Conservation (phyloP, 148 eudicot species). For the Vaccinium darrowii region DNA sequence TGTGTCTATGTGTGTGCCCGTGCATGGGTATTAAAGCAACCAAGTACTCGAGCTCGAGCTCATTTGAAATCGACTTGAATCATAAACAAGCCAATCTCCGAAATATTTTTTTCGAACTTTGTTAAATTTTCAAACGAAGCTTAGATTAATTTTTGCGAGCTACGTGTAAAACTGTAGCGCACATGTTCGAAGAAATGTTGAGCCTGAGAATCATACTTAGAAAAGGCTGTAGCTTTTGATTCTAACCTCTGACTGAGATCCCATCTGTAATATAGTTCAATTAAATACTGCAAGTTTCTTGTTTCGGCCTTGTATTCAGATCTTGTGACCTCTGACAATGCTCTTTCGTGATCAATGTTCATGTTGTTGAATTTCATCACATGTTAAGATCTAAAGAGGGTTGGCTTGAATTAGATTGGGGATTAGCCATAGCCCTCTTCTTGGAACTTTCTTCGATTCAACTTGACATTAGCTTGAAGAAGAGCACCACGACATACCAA, state of each 20-base stretch:
- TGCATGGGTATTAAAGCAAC: background rate
- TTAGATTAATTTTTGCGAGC: background rate
- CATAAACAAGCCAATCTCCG: background rate
- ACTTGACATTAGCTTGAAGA: too few relatives aligned
- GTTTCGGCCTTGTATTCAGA: background rate
- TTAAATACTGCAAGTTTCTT: background rate
- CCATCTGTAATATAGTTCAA: background rate
- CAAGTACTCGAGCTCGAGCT: background rate
- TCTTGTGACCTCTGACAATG: background rate
- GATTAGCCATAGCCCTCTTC: background rate
- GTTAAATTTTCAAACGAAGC: background rate
- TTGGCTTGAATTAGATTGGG: background rate
- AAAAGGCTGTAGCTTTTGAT: background rate
- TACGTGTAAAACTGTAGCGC: background rate
- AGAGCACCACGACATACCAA: background rate
- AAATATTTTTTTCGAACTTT: background rate
- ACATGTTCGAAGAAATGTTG: background rate
- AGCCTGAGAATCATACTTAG: too few relatives aligned
- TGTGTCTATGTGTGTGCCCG: background rate
- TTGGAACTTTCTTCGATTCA: background rate
- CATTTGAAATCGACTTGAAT: background rate
- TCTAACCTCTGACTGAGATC: background rate
- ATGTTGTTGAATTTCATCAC: background rate
- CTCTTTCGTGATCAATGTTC: background rate
- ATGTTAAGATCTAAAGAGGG: background rate